Percentiles rank a stretch among this genome's conserved stretches.
Conservation (phyloP, 2,329 filamentous ascomycete genomes). For the Pseudogymnoascus sp. region DNA sequence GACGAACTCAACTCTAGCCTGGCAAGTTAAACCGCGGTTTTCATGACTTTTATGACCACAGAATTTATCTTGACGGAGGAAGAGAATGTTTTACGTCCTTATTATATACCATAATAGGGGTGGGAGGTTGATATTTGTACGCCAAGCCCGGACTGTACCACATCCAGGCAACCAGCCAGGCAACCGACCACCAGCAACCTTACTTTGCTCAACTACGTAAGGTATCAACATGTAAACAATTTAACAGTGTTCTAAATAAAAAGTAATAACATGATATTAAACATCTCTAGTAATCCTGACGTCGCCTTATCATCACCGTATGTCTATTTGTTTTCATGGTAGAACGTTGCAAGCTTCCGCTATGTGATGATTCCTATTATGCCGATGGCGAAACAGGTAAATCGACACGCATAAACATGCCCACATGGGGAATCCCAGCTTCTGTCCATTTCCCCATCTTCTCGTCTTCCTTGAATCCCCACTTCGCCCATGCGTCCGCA, state of each 20-base stretch:
- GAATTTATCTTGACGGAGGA: not conserved
- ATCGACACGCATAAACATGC: slow-evolving; percentile 59
- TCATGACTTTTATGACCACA: not conserved
- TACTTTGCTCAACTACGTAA: not conserved
- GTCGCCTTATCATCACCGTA: not conserved
- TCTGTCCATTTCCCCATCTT: slow-evolving; percentile 71
- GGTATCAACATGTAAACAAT: not conserved
- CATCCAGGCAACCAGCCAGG: not conserved
- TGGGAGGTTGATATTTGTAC: not conserved
- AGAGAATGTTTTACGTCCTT: not conserved
- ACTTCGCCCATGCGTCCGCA: slow-evolving; percentile 55
- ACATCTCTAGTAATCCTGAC: not conserved
- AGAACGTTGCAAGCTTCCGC: not conserved
- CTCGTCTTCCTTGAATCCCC: slow-evolving; percentile 68
- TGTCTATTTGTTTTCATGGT: not conserved
- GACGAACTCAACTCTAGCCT: not conserved
- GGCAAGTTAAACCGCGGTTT: not conserved
- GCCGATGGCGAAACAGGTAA: not conserved
- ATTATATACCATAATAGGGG: not conserved
- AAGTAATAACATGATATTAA: not conserved
- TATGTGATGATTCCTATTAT: not conserved
- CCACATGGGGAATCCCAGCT: slow-evolving; percentile 76
- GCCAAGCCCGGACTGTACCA: not conserved
- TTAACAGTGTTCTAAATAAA: not conserved
- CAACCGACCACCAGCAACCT: not conserved